A percentile compares a stretch with the other conserved stretches of the same genome.
Conservation (phyloP, 2,329 filamentous ascomycete species). For the Pseudopithomyces maydicus region DNA sequence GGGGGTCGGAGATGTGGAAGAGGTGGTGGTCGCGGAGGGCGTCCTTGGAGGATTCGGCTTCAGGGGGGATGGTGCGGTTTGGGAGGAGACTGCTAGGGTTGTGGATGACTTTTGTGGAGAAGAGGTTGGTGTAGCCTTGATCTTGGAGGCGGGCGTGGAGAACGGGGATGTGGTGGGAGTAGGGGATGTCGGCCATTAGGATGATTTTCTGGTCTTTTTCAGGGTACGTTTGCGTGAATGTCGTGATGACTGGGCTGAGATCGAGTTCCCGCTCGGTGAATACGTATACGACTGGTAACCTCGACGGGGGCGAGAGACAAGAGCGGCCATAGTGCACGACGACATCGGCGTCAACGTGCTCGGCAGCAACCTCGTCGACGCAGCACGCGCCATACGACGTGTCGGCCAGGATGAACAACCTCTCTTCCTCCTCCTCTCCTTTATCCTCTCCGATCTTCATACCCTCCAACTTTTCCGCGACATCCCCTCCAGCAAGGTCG, state of each 20-base stretch:
- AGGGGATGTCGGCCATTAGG: conserved; percentile 89
- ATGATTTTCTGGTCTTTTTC: conserved; percentile 69
- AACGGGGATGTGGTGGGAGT: conserved; percentile 71
- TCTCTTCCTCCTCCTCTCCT: conserved; percentile 42
- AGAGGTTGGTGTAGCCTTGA: conserved; percentile 71
- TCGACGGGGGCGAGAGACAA: conserved; percentile 86
- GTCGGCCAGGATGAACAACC: conserved; percentile 86
- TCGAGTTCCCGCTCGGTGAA: conserved; percentile 79
- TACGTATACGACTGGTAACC: conserved; percentile 86
- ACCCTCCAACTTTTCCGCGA: conserved; percentile 21
- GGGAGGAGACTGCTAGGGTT: conserved; percentile 81
- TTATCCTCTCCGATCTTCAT: conserved; percentile 18
- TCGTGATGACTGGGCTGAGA: conserved; percentile 59
- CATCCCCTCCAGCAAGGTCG: conserved; percentile 19
- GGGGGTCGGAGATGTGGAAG: conserved; percentile 84
- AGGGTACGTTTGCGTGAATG: conserved; percentile 72
- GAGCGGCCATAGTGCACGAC: conserved; percentile 94
- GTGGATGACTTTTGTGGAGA: conserved; percentile 74
- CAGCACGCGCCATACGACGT: conserved; percentile 98
- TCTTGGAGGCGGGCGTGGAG: conserved; percentile 61
- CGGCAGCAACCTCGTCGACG: conserved; percentile 94
- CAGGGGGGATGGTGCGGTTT: conserved; percentile 72
- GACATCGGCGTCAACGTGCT: conserved; percentile 88
- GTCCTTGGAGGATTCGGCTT: conserved; percentile 51
- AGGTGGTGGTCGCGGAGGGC: conserved; percentile 71